Evolutionary conservation across 257 asterid species (phyloP).

Genomic region (Salvia splendens): DNA sequence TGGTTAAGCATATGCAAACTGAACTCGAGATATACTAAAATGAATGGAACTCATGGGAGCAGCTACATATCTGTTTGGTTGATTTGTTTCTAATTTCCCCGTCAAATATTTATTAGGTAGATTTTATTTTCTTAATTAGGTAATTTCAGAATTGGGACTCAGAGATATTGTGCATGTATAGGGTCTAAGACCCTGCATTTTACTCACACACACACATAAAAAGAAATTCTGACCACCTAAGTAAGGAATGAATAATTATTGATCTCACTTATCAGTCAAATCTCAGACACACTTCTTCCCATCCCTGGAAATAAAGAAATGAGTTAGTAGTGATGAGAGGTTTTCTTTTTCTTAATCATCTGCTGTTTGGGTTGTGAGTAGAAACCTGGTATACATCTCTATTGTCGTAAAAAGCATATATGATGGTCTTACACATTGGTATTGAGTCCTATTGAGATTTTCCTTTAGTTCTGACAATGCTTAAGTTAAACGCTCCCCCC

Average conservation of each 20-base stretch:
- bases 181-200: not conserved
- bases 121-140: not conserved
- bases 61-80: not conserved
- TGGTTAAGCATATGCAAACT: no score
- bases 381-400: not conserved
- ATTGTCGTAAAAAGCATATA: not conserved
- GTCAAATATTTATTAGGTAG: not conserved
- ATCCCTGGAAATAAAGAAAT: conserved; percentile 4
- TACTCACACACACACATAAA: not conserved
- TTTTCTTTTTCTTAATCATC: not conserved
- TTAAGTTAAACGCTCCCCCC: conserved; percentile 19
- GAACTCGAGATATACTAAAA: no score
- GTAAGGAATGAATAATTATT: not conserved
- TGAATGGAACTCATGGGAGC: not conserved
- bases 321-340: not conserved
- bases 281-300: not conserved
- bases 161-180: not conserved
- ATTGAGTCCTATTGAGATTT: not conserved
- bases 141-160: not conserved
- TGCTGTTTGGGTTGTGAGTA: not conserved
- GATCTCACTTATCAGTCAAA: conserved; percentile 5
- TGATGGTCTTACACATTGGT: conserved; percentile 19
- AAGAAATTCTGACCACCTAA: not conserved
- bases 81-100: not conserved
- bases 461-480: conserved; percentile 7